Percentiles rank a stretch among this genome's conserved stretches.
These are phyloP conservation scores for Epichloe glyceriae DNA, from an alignment of 2,329 filamentous ascomycete genomes.

Conservation along the genomic window DNA sequence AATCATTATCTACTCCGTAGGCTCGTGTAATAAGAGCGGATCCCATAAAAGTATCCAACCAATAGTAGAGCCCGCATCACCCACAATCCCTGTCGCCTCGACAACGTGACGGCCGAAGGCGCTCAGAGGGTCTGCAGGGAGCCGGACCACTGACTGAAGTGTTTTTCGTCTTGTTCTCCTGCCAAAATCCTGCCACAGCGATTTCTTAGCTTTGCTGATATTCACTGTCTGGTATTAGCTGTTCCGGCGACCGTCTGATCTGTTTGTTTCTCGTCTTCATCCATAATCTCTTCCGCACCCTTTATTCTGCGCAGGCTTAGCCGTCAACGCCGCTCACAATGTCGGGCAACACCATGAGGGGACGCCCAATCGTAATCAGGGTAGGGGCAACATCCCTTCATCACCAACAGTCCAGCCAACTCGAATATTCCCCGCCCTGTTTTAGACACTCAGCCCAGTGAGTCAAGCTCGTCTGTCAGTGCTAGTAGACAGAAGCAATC, in stretches of 20 bases:
- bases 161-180: not conserved
- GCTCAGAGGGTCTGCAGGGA: not conserved
- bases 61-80: not conserved
- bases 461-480: constrained; percentile 60
- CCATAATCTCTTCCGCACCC: not conserved
- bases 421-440: constrained; percentile 65
- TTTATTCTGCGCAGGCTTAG: not conserved
- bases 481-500: constrained; percentile 92
- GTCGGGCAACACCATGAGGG: constrained; percentile 53
- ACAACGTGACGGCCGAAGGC: constrained; percentile 6
- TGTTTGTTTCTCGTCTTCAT: not conserved
- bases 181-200: not conserved
- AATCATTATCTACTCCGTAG: too few species aligned
- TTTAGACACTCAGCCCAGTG: constrained; percentile 47
- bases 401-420: constrained; percentile 41
- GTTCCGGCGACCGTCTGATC: not conserved
- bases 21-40: not conserved
- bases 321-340: constrained; percentile 21
- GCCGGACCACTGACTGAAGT: constrained; percentile 1
- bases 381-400: constrained; percentile 45
- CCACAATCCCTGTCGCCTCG: constrained; percentile 5
- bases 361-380: constrained; percentile 50
- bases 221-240: not conserved
- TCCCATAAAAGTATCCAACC: not conserved
- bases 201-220: not conserved